These are phyloP conservation scores for Aspergillus nanangensis DNA, from an alignment of 495 filamentous ascomycete genomes.

Conservation along the genomic window DNA sequence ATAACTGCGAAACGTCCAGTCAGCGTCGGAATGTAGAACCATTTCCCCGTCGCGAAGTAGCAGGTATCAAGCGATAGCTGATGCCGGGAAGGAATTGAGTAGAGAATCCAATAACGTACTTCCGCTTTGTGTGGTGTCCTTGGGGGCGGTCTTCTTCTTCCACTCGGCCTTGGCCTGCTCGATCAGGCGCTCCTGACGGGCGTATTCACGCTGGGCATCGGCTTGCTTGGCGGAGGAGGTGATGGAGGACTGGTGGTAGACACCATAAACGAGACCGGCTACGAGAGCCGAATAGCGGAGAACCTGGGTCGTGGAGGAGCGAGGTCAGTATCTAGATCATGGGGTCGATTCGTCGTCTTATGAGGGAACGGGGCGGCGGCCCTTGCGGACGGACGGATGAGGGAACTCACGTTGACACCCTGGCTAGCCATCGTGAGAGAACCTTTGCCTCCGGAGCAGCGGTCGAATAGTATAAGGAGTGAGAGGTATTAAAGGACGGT, in stretches of 20 bases:
- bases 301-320: constrained; percentile 54
- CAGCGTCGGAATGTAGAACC: constrained; percentile 20
- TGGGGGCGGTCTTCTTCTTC: constrained; percentile 64
- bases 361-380: constrained; percentile 9
- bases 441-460: constrained; percentile 22
- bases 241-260: constrained; percentile 81
- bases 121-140: constrained; percentile 45
- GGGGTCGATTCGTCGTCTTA: constrained; percentile 8
- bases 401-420: constrained; percentile 47
- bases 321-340: constrained; percentile 9
- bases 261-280: constrained; percentile 84
- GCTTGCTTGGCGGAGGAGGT: constrained; percentile 59
- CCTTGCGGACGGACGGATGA: constrained; percentile 10
- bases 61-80: no score
- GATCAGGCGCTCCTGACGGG: constrained; percentile 85
- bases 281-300: constrained; percentile 89
- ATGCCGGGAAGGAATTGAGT: no score
- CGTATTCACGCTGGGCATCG: constrained; percentile 70
- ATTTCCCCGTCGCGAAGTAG: no score
- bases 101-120: constrained; percentile 46
- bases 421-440: constrained; percentile 41
- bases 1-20: constrained; percentile 53
- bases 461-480: constrained; percentile 19
- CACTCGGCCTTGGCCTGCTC: constrained; percentile 87
- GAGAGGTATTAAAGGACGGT: constrained; percentile 19